Percentiles rank a stretch among this genome's conserved stretches.
phyloP scores from a whole-genome alignment of 2,329 filamentous ascomycete species.

The Verticillium longisporum region DNA sequence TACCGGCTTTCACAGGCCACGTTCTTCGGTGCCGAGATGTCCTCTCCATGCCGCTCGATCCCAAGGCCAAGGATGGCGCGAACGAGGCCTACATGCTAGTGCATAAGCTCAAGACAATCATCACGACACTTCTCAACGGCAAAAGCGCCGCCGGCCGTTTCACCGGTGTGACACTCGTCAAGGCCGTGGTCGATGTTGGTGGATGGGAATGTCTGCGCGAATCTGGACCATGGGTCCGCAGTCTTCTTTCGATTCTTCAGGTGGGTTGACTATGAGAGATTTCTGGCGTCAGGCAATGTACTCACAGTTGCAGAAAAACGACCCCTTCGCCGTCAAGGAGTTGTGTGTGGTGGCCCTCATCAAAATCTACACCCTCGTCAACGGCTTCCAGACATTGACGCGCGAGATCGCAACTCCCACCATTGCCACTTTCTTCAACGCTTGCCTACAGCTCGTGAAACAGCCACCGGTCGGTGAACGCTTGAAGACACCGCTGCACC shows the following conservation, averaged over 20 bases:
- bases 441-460: constrained; percentile 62
- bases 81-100: constrained; percentile 64
- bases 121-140: constrained; percentile 73
- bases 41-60: constrained; percentile 57
- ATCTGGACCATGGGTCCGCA: constrained; percentile 68
- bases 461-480: constrained; percentile 29
- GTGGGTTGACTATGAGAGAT: constrained; percentile 31
- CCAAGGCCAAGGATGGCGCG: constrained; percentile 50
- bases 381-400: constrained; percentile 74
- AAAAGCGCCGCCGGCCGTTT: constrained; percentile 69
- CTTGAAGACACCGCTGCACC: constrained; percentile 32
- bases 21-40: constrained; percentile 50
- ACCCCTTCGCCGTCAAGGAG: constrained; percentile 68
- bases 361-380: constrained; percentile 76
- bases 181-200: constrained; percentile 73
- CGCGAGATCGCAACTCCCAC: constrained; percentile 84
- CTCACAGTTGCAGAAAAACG: constrained; percentile 56
- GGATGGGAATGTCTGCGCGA: constrained; percentile 76
- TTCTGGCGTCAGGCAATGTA: background rate
- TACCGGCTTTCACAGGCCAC: constrained; percentile 61
- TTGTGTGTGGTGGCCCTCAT: constrained; percentile 71
- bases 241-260: constrained; percentile 67
- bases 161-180: constrained; percentile 70
- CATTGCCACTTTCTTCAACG: constrained; percentile 65
- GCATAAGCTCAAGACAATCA: constrained; percentile 73